These are phyloP conservation scores for Diaporthe citri DNA, from an alignment of 2,329 filamentous ascomycete genomes.

Conservation along the genomic window DNA sequence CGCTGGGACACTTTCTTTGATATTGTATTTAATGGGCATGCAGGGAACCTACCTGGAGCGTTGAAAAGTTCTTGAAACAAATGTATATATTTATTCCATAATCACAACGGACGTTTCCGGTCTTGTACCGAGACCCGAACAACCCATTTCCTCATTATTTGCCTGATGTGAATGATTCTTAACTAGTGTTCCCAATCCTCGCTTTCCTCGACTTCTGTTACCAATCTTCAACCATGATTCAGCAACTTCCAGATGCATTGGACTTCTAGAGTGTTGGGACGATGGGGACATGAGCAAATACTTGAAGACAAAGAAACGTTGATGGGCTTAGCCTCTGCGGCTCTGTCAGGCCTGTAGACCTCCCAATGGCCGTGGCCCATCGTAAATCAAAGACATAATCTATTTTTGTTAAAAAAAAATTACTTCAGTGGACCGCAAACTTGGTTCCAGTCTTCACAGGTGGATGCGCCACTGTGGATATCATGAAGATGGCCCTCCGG, in stretches of 20 bases:
- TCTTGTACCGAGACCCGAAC: constrained; percentile 15
- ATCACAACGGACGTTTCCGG: background rate
- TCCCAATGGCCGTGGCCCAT: too few species aligned
- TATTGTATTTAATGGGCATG: constrained; percentile 10
- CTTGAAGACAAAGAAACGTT: too few species aligned
- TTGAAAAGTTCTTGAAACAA: constrained; percentile 6
- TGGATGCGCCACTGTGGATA: too few species aligned
- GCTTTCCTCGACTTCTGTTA: rapidly evolving
- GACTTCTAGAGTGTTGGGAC: too few species aligned
- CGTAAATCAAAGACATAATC: too few species aligned
- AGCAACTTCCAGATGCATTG: background rate
- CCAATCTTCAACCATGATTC: background rate
- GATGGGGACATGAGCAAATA: too few species aligned
- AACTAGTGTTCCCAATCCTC: background rate
- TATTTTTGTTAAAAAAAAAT: too few species aligned
- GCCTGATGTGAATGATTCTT: background rate
- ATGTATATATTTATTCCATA: constrained; percentile 4
- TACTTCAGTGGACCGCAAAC: too few species aligned
- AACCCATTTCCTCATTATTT: background rate
- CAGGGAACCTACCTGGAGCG: constrained; percentile 9
- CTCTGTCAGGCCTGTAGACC: too few species aligned
- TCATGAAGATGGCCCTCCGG: too few species aligned
- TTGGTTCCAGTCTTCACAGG: too few species aligned
- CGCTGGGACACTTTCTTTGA: background rate
- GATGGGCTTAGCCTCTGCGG: too few species aligned